Conservation (phyloP, 2,329 filamentous ascomycete species). For the Trichoderma atrobrunneum region DNA sequence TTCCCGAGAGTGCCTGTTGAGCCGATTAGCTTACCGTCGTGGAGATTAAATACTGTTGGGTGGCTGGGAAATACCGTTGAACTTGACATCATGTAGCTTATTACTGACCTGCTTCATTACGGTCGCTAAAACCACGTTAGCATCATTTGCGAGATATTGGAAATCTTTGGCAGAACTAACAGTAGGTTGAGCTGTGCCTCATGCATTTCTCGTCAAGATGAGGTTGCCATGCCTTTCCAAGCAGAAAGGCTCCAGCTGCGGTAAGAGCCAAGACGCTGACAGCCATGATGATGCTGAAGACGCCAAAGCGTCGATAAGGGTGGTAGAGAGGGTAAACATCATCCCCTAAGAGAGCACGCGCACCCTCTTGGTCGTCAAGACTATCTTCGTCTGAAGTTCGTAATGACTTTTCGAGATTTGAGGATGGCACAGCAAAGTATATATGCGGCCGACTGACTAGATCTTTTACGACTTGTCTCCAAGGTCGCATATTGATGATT, state of each 20-base stretch:
- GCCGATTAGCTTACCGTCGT: too few relatives aligned
- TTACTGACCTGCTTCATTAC: neutral
- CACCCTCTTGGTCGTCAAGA: too few relatives aligned
- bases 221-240: neutral
- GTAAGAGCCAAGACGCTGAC: neutral
- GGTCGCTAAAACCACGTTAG: neutral
- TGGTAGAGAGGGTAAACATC: too few relatives aligned
- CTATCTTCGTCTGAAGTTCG: too few relatives aligned
- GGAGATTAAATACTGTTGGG: neutral
- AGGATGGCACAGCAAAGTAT: too few relatives aligned
- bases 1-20: neutral
- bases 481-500: too few relatives aligned
- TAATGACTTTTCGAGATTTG: too few relatives aligned
- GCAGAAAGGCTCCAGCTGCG: neutral
- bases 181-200: neutral
- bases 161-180: neutral
- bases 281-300: too few relatives aligned
- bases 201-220: neutral
- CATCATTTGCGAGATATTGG: neutral
- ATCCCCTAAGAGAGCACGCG: too few relatives aligned
- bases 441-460: too few relatives aligned
- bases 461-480: too few relatives aligned
- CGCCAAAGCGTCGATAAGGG: too few relatives aligned
- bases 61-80: neutral
- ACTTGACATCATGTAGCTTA: neutral